Evolutionary conservation across 192 early-diverging fungal species (phyloP).

Genomic region (Dissophora ornata): DNA sequence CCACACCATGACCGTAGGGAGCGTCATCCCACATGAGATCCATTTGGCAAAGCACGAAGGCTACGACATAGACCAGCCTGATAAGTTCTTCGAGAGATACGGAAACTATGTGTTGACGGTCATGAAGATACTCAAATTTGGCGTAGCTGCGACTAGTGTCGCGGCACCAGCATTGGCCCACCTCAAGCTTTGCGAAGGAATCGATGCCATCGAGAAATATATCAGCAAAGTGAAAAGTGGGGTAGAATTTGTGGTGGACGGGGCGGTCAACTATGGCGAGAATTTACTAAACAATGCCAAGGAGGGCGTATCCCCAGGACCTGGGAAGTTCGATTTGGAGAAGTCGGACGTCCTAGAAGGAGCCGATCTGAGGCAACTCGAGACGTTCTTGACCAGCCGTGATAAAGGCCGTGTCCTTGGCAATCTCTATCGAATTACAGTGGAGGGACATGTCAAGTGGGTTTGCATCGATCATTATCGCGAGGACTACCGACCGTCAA

Average conservation of each 20-base stretch:
- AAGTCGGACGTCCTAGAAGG: background rate
- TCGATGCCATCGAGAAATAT: background rate
- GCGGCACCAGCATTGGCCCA: background rate
- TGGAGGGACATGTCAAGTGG: constrained; percentile 23
- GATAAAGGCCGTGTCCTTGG: constrained; percentile 1
- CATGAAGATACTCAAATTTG: constrained; percentile 15
- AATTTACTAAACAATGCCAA: background rate
- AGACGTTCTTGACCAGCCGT: background rate
- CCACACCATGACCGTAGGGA: background rate
- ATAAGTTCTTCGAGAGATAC: constrained; percentile 21
- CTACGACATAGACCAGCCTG: constrained; percentile 8
- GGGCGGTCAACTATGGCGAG: background rate
- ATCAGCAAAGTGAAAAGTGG: background rate
- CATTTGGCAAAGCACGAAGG: constrained; percentile 29
- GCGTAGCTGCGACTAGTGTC: background rate
- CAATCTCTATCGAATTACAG: constrained; percentile 1
- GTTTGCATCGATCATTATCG: constrained; percentile 21
- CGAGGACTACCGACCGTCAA: background rate
- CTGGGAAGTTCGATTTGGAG: too few relatives aligned
- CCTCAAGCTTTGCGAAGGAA: background rate
- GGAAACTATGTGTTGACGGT: constrained; percentile 2
- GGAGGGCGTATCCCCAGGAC: background rate
- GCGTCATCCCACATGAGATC: background rate
- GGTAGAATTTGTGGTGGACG: background rate
- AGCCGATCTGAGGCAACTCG: background rate